Evolutionary conservation across 306 rosid genomes (phyloP).

Genomic region (Mimosa bimucronata): DNA sequence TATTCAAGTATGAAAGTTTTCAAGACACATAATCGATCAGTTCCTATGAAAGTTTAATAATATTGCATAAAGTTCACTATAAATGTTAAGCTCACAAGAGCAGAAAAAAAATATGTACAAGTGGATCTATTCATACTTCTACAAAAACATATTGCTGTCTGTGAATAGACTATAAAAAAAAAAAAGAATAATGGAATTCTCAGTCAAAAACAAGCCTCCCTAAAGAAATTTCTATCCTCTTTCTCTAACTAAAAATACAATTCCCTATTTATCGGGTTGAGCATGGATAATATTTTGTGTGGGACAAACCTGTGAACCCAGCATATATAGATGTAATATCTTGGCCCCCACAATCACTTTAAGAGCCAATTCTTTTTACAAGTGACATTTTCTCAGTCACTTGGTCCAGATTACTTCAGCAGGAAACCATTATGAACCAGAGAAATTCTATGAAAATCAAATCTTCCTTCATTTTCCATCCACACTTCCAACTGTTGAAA

Average conservation of each 20-base stretch:
- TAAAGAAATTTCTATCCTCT: slow-evolving; percentile 44
- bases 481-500: slow-evolving; percentile 53
- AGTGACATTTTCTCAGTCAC: slow-evolving; percentile 24
- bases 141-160: slow-evolving; percentile 39
- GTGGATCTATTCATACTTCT: slow-evolving; percentile 34
- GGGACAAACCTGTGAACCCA: slow-evolving; percentile 35
- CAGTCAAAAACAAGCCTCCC: slow-evolving; percentile 50
- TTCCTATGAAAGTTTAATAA: no score
- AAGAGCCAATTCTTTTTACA: slow-evolving; percentile 29
- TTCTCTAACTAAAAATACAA: slow-evolving; percentile 45
- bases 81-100: slow-evolving; percentile 37
- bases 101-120: slow-evolving; percentile 39
- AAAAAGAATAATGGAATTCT: slow-evolving; percentile 45
- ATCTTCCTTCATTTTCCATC: slow-evolving; percentile 45
- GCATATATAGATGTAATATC: slow-evolving; percentile 17
- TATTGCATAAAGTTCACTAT: slow-evolving; percentile 37
- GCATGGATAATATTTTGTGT: slow-evolving; percentile 21
- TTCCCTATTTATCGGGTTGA: slow-evolving; percentile 38
- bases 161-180: slow-evolving; percentile 25
- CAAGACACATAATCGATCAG: no score
- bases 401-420: slow-evolving; percentile 29
- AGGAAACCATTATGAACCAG: slow-evolving; percentile 42
- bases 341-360: slow-evolving; percentile 33
- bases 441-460: slow-evolving; percentile 25
- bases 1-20: no score